Percentiles rank a stretch among this genome's conserved stretches.
Conservation (phyloP, 2,329 filamentous ascomycete species). For the Fusarium hostae region DNA sequence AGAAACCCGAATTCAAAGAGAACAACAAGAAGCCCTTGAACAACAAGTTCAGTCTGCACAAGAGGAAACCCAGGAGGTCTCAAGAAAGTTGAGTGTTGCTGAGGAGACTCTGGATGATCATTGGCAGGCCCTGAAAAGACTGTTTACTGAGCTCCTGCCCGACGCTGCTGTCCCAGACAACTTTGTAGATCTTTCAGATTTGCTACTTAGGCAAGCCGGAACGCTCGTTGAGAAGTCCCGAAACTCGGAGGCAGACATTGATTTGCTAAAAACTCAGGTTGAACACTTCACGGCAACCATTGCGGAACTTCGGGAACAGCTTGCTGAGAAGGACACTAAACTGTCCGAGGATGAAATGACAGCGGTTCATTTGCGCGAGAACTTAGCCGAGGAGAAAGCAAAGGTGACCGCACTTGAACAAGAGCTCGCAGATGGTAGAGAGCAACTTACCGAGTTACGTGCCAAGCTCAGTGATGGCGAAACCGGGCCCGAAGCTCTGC, state of each 20-base stretch:
- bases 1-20: slow-evolving; percentile 68
- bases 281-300: slow-evolving; percentile 67
- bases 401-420: slow-evolving; percentile 64
- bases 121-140: slow-evolving; percentile 64
- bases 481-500: slow-evolving; percentile 81
- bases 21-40: slow-evolving; percentile 69
- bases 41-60: slow-evolving; percentile 65
- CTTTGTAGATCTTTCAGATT: slow-evolving; percentile 67
- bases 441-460: slow-evolving; percentile 75
- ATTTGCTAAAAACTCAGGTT: slow-evolving; percentile 71
- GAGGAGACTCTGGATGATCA: slow-evolving; percentile 65
- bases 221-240: slow-evolving; percentile 70
- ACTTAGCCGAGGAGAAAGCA: slow-evolving; percentile 63
- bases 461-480: slow-evolving; percentile 83
- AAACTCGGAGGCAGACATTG: slow-evolving; percentile 68
- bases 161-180: slow-evolving; percentile 65
- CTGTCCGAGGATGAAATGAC: slow-evolving; percentile 64
- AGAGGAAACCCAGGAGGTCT: slow-evolving; percentile 63
- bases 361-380: slow-evolving; percentile 64
- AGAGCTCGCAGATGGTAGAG: slow-evolving; percentile 72
- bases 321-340: slow-evolving; percentile 64
- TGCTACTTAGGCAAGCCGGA: slow-evolving; percentile 66
- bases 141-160: slow-evolving; percentile 68
- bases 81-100: slow-evolving; percentile 61
- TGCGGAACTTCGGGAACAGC: slow-evolving; percentile 66